A percentile compares a stretch with the other conserved stretches of the same genome.
Conservation (phyloP, 2,329 filamentous ascomycete species). For the Fusarium dimerum region DNA sequence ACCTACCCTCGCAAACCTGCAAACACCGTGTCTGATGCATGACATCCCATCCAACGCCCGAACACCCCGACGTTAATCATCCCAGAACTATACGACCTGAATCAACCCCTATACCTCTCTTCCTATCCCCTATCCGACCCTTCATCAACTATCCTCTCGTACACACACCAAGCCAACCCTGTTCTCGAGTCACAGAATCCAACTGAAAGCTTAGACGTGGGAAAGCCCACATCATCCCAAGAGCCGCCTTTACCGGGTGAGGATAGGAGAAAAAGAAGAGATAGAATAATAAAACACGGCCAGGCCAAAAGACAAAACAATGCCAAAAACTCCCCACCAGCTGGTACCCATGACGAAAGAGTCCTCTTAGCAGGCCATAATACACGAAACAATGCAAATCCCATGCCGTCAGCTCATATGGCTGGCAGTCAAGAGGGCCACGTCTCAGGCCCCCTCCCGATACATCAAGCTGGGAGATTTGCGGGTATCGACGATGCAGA, state of each 20-base stretch:
- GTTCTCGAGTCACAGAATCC: conserved; percentile 1
- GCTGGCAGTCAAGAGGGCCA: conserved; percentile 14
- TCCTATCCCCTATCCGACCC: conserved; percentile 16
- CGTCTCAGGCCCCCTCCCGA: conserved; percentile 9
- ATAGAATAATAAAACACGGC: conserved; percentile 11
- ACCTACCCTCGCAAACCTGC: conserved; percentile 17
- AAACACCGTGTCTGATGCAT: conserved; percentile 31
- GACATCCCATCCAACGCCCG: conserved; percentile 29
- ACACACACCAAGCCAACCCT: not conserved
- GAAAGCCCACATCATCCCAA: conserved; percentile 9
- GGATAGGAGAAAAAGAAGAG: conserved; percentile 5
- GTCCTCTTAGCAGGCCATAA: conserved; percentile 17
- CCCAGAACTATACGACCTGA: conserved; percentile 6
- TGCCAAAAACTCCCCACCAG: conserved; percentile 12
- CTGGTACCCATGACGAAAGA: conserved; percentile 10
- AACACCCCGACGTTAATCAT: conserved; percentile 26
- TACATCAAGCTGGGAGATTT: conserved; percentile 26
- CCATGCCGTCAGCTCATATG: conserved; percentile 21
- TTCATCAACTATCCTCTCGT: conserved; percentile 4
- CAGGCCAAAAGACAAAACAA: conserved; percentile 11
- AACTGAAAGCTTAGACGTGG: conserved; percentile 7
- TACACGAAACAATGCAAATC: conserved; percentile 30
- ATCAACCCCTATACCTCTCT: conserved; percentile 10
- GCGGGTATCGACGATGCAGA: conserved; percentile 36
- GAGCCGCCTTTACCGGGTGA: not conserved